These are phyloP conservation scores for Wallacemonas collosoma DNA, from an alignment of 208 protist genomes.

Conservation along the genomic window DNA sequence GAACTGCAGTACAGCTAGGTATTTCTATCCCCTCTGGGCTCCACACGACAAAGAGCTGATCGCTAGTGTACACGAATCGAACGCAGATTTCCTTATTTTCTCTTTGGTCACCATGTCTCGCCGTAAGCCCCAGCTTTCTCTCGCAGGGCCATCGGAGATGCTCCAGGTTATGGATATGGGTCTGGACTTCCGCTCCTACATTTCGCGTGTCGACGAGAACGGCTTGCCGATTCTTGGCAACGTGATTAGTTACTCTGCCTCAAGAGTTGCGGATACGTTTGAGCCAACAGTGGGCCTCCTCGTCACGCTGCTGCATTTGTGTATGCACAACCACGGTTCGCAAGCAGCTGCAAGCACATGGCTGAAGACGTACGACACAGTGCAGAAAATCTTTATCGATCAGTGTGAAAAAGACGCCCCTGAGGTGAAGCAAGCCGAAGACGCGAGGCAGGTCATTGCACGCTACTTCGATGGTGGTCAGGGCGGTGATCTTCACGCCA, in stretches of 20 bases:
- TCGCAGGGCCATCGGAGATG: conserved; percentile 44
- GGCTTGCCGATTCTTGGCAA: conserved; percentile 78
- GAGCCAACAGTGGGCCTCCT: conserved; percentile 83
- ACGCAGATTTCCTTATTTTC: conserved; percentile 15
- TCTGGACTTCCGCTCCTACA: conserved; percentile 84
- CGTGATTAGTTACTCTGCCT: conserved; percentile 71
- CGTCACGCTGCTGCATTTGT: conserved; percentile 81
- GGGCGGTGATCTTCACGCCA: conserved; percentile 29
- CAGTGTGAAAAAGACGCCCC: conserved; percentile 47
- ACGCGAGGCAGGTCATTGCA: conserved; percentile 53
- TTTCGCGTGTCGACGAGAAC: conserved; percentile 72
- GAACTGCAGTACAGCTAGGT: no score
- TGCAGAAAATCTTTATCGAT: conserved; percentile 81
- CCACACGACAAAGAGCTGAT: no score
- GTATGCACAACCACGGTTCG: conserved; percentile 46
- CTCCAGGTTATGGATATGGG: conserved; percentile 88
- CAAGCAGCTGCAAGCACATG: conserved; percentile 41
- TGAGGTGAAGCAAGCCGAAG: conserved; percentile 51
- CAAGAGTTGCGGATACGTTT: conserved; percentile 79
- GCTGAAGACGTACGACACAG: conserved; percentile 75
- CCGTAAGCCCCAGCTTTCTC: conserved; percentile 52
- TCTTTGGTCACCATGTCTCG: conserved; percentile 48
- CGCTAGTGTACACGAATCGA: background rate
- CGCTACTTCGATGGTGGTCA: conserved; percentile 31
- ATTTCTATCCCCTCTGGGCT: no score